Percentiles rank a stretch among this genome's conserved stretches.
These are phyloP conservation scores for Zangia roseola DNA, from an alignment of 768 basidiomycete species.

Conservation along the genomic window DNA sequence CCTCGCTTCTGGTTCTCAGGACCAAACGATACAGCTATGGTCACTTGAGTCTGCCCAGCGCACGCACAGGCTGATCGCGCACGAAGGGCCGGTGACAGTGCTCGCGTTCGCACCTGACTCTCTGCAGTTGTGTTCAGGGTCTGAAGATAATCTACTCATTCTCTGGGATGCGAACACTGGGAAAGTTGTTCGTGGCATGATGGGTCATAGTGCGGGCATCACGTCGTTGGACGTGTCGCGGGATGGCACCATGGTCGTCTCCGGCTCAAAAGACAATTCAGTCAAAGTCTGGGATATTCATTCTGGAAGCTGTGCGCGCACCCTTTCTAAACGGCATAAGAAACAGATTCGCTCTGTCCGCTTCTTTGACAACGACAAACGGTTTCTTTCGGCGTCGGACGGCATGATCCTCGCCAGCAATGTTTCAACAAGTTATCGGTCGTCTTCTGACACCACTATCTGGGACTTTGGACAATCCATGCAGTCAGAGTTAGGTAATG, in stretches of 20 bases:
- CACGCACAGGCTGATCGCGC: conserved; percentile 4
- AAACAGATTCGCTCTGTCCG: conserved; percentile 1
- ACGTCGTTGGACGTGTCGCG: conserved; percentile 14
- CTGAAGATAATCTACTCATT: conserved; percentile 14
- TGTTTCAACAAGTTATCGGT: conserved; percentile 2
- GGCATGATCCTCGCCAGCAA: background rate
- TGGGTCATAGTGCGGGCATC: conserved; percentile 16
- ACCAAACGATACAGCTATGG: conserved; percentile 17
- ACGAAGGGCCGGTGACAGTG: conserved; percentile 9
- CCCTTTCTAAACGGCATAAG: conserved; percentile 8
- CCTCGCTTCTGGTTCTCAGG: conserved; percentile 12
- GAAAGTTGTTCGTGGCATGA: conserved; percentile 8
- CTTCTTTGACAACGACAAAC: conserved; percentile 9
- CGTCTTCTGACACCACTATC: conserved; percentile 1
- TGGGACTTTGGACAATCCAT: conserved; percentile 3
- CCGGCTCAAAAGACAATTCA: conserved; percentile 18
- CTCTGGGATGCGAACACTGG: conserved; percentile 13
- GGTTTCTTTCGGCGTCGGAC: conserved; percentile 4
- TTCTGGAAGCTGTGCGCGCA: conserved; percentile 9
- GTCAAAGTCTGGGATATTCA: conserved; percentile 19
- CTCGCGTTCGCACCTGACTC: conserved; percentile 16
- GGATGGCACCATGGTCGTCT: conserved; percentile 13
- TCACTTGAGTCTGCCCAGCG: conserved; percentile 5
- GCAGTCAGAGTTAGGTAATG: background rate
- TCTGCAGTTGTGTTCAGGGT: conserved; percentile 16